These are phyloP conservation scores for Typha latifolia DNA, from an alignment of 176 grass and related monocot genomes.

Conservation along the genomic window DNA sequence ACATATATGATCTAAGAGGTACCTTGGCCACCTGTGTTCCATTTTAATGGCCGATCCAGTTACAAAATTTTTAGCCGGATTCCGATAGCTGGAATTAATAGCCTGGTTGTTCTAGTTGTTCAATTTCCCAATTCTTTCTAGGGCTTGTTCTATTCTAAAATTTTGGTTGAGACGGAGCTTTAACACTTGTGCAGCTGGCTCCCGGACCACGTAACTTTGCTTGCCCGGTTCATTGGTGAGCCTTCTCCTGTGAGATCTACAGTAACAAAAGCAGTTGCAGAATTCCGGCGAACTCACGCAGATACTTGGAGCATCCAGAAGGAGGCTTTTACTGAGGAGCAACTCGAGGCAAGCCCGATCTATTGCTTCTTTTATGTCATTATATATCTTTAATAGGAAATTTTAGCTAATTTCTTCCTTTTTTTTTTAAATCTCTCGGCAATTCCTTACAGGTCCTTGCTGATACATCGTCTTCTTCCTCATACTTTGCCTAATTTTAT, in stretches of 20 bases:
- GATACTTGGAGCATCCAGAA: conserved; percentile 95
- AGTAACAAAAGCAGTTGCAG: conserved; percentile 84
- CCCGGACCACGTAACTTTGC: conserved; percentile 73
- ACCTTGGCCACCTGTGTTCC: too few species aligned
- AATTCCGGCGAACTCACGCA: conserved; percentile 86
- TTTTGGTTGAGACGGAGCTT: too few species aligned
- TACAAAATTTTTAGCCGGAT: too few species aligned
- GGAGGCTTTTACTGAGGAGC: conserved; percentile 75
- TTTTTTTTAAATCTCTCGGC: background rate
- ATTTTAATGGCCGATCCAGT: too few species aligned
- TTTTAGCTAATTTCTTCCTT: background rate
- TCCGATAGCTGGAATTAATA: too few species aligned
- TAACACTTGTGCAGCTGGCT: conserved; percentile 67
- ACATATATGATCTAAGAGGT: too few species aligned
- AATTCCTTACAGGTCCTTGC: conserved; percentile 51
- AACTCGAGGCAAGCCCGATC: conserved; percentile 61
- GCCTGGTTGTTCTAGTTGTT: too few species aligned
- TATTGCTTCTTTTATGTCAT: conserved; percentile 4
- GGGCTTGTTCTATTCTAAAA: too few species aligned
- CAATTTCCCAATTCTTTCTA: too few species aligned
- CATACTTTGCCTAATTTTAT: conserved; percentile 63
- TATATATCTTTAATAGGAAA: conserved; percentile 1
- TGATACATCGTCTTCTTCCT: conserved; percentile 75
- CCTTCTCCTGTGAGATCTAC: conserved; percentile 79
- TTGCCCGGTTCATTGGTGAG: conserved; percentile 67